Conservation (phyloP, 495 filamentous ascomycete genomes). For the Ramalina peruviana region DNA sequence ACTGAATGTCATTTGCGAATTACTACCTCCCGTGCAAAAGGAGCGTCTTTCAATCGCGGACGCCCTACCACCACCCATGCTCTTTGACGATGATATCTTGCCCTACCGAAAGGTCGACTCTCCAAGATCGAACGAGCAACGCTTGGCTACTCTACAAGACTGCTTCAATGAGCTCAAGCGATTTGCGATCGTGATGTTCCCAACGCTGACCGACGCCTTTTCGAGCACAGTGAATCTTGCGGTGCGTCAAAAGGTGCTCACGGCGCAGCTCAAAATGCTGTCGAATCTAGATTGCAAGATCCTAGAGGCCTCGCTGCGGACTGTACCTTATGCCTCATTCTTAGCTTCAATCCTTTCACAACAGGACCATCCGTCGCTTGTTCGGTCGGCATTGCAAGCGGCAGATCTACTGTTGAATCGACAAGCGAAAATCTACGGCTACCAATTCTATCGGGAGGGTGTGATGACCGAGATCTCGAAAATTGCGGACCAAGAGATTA, state of each 20-base stretch:
- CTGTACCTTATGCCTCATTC: constrained; percentile 94
- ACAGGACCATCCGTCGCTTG: constrained; percentile 78
- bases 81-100: constrained; percentile 23
- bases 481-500: constrained; percentile 43
- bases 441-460: constrained; percentile 95
- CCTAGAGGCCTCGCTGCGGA: constrained; percentile 72
- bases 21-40: constrained; percentile 56
- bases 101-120: constrained; percentile 26
- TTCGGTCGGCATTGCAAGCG: constrained; percentile 74
- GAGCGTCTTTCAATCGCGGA: constrained; percentile 37
- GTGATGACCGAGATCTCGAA: constrained; percentile 86
- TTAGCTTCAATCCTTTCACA: constrained; percentile 91
- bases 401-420: constrained; percentile 76
- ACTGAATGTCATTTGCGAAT: constrained; percentile 92
- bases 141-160: constrained; percentile 57
- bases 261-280: constrained; percentile 93
- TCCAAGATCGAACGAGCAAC: constrained; percentile 61
- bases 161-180: constrained; percentile 79
- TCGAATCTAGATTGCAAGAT: constrained; percentile 81
- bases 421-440: constrained; percentile 74
- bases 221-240: constrained; percentile 96
- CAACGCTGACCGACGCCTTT: constrained; percentile 92
- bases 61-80: constrained; percentile 37
- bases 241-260: constrained; percentile 93
- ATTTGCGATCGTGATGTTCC: constrained; percentile 89